Conservation (phyloP, 2,329 filamentous ascomycete species). For the Elsinoe australis region DNA sequence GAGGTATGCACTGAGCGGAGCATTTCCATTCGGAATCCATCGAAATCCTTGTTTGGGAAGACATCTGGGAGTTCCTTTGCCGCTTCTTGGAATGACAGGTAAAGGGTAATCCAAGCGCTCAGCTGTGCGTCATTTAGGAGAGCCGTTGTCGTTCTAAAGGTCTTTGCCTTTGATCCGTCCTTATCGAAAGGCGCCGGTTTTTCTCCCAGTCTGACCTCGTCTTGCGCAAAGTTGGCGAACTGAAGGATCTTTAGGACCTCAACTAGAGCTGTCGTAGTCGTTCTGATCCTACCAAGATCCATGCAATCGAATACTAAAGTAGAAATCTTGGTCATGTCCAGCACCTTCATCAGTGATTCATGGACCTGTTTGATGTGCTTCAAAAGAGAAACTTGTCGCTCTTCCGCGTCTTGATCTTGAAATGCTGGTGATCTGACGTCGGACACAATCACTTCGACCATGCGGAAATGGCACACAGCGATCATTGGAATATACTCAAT, state of each 20-base stretch:
- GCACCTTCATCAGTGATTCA: constrained; percentile 62
- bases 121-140: constrained; percentile 74
- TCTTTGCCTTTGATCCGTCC: constrained; percentile 9
- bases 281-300: constrained; percentile 67
- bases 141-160: constrained; percentile 4
- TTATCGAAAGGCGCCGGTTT: constrained; percentile 11
- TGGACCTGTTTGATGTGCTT: constrained; percentile 73
- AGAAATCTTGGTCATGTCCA: constrained; percentile 58
- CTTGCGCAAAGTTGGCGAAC: constrained; percentile 71
- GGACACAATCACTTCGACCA: constrained; percentile 71
- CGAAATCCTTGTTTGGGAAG: constrained; percentile 51
- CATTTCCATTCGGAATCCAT: constrained; percentile 69
- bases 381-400: constrained; percentile 64
- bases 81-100: constrained; percentile 68
- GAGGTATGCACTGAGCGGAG: constrained; percentile 76
- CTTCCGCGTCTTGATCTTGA: constrained; percentile 48
- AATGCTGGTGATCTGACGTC: constrained; percentile 58
- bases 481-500: constrained; percentile 84
- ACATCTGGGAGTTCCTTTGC: constrained; percentile 57
- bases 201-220: constrained; percentile 69
- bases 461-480: constrained; percentile 76
- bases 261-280: constrained; percentile 63
- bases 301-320: constrained; percentile 71
- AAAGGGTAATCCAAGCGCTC: constrained; percentile 80
- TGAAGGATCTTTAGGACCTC: constrained; percentile 69